Evolutionary conservation across 2,329 filamentous ascomycete genomes (phyloP), one percentile per base, ranked within the genome.

Genomic region (Stachybotrys chartarum): DNA sequence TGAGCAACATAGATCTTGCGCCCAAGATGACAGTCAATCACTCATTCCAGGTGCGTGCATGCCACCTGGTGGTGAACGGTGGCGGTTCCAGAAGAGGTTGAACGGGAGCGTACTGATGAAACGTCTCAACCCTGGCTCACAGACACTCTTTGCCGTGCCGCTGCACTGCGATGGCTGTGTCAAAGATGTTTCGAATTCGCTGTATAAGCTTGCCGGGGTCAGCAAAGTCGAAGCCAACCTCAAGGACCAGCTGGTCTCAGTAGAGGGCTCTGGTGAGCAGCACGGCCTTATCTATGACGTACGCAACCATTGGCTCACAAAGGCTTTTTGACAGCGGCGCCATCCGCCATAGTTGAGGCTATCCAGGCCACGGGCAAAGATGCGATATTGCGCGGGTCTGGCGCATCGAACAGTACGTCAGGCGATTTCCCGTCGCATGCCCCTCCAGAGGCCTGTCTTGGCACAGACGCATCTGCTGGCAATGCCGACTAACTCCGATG

Each of bases 61-160:
- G 35, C 35, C 10, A 10, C 14, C 35, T 14, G 35, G 35, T 14
- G 14, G 35, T 6, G 35, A 62, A 61, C 50, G 56, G 61, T 60
- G 63, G 56, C 46, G 52, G 55, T 58, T 52, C 31, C 51, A 44
- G 55, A 50, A 54, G 51, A 48, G 55, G 57, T 57, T 56, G 35
- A 14, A 42, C 5, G 10, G 54, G 57, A 54, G 59, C 47, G 60
- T 59, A 63, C 70, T 73, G 65, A 72, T 71, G 69, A 70, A 68
- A 71, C 65, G 53, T 54, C 60, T 57, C 59, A 58, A 47, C 18
- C 18, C 18, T 66, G 10, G 67, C 61, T 17, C 32, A 62, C 61
- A 97, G 88, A 96, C 93, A 58, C 87, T 93, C 61, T 97, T 97
- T 72, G 91, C 93, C 60, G 94, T 97, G 63, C 92, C 91, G 55